These are phyloP conservation scores for Backusella morwellensis DNA, from an alignment of 192 early-diverging fungal genomes.

Conservation along the genomic window DNA sequence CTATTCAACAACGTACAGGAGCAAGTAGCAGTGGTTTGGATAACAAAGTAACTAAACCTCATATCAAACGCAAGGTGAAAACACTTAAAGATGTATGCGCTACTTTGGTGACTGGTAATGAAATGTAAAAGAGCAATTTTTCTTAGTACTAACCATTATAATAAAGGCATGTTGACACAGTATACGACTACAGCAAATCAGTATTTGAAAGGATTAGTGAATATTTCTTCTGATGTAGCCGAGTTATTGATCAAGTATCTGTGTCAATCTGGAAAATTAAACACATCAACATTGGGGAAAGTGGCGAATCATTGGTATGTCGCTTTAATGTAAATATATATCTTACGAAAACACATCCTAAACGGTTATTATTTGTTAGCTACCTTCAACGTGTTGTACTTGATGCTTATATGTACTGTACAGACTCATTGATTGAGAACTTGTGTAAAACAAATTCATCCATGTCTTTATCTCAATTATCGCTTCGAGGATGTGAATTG, in stretches of 20 bases:
- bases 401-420: slow-evolving; percentile 43
- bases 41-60: background rate
- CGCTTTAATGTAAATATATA: background rate
- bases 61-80: slow-evolving; percentile 14
- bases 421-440: slow-evolving; percentile 45
- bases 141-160: slow-evolving; percentile 10
- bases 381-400: slow-evolving; percentile 40
- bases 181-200: background rate
- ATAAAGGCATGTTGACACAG: slow-evolving; percentile 14
- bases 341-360: background rate
- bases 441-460: slow-evolving; percentile 36
- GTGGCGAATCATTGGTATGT: slow-evolving; percentile 21
- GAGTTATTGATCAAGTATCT: slow-evolving; percentile 33
- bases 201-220: slow-evolving; percentile 6
- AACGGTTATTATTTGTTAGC: slow-evolving; percentile 3
- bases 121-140: background rate
- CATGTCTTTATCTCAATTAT: slow-evolving; percentile 35
- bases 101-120: slow-evolving; percentile 36
- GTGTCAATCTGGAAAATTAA: slow-evolving; percentile 30
- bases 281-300: slow-evolving; percentile 13
- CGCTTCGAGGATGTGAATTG: slow-evolving; percentile 40
- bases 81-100: slow-evolving; percentile 38
- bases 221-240: slow-evolving; percentile 35
- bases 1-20: slow-evolving; percentile 28
- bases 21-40: too few relatives aligned